Base-by-base conservation (phyloP, 1,284 basidiomycete genomes). In the Ganoderma multipileum region DNA sequence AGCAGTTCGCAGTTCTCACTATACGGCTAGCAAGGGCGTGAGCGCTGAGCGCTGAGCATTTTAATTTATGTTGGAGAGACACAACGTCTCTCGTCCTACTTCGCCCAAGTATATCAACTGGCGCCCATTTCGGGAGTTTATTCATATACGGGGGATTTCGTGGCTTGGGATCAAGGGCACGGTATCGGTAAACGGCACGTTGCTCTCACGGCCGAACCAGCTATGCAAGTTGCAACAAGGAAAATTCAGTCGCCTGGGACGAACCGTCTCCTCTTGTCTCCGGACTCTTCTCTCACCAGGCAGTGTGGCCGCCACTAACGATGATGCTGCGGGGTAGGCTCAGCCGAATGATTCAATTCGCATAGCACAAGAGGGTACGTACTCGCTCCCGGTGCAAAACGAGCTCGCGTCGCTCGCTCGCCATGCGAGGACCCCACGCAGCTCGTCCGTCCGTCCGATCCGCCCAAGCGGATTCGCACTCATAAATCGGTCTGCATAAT, bases 351-450 rank as follows among this genome's bases (percentile, higher is more conserved):
- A 23, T n/a, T 2, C 47, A 50, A 50, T 50, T 23, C 2, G 3
- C 23, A 8, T 1, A 23, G 47, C 47, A 50, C 9, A 4, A 20
- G 23, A 12, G 3, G 9, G 9, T 3, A 12, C 20, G 26, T 5
- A 62, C 61, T 62, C 47, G 85, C 91, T 1, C 14, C 28, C 61
- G 8, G 44, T 62, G 44, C 61, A 62, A 12, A 47, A 62, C 42
- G 61, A 50, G 20, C 89, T 91, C 42, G 90, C 90, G 66, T 91
- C 91, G 65, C 89, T 90, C 41, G 91, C 91, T 14, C 94, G 81
- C 92, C 92, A 94, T 9, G 87, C 82, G 47, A 88, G 82, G 0
- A 91, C 91, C 18, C 92, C 92, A 2, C 92, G 84, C 74, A 94
- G 77, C 78, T 94, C 93, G 74, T 93, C 90, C 0, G 90, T 86